A percentile compares a stretch with the other conserved stretches of the same genome.
phyloP scores from a whole-genome alignment of 495 filamentous ascomycete species.

The Aspergillus indologenus region DNA sequence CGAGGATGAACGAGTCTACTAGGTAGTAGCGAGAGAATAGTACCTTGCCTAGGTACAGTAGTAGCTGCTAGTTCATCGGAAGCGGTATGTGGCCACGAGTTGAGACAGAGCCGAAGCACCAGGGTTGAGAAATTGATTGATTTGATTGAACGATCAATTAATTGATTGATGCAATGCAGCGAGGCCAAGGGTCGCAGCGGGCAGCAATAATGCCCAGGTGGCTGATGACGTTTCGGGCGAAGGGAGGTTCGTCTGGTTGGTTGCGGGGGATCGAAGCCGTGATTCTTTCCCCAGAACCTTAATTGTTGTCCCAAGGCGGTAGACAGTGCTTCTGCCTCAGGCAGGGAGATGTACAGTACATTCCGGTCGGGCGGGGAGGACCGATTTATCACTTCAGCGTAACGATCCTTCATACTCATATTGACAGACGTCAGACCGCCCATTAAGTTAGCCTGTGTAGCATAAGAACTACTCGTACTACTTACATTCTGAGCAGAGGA shows the following conservation, averaged over 20 bases:
- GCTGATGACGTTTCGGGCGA: slow-evolving; percentile 40
- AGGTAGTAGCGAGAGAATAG: background rate
- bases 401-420: background rate
- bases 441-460: too few species aligned
- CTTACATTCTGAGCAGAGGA: too few species aligned
- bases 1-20: background rate
- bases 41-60: background rate
- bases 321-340: background rate
- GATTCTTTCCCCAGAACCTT: background rate
- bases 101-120: slow-evolving; percentile 3
- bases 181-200: slow-evolving; percentile 1
- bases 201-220: too few species aligned
- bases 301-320: background rate
- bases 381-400: background rate
- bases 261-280: background rate
- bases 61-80: background rate
- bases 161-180: background rate
- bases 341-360: slow-evolving; percentile 14
- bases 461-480: too few species aligned
- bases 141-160: background rate
- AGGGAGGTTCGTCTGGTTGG: slow-evolving; percentile 25
- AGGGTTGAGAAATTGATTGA: background rate
- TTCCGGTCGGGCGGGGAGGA: background rate
- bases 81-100: background rate
- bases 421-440: too few species aligned